These are phyloP conservation scores for Arachis stenosperma DNA, from an alignment of 306 rosid species.

Conservation along the genomic window DNA sequence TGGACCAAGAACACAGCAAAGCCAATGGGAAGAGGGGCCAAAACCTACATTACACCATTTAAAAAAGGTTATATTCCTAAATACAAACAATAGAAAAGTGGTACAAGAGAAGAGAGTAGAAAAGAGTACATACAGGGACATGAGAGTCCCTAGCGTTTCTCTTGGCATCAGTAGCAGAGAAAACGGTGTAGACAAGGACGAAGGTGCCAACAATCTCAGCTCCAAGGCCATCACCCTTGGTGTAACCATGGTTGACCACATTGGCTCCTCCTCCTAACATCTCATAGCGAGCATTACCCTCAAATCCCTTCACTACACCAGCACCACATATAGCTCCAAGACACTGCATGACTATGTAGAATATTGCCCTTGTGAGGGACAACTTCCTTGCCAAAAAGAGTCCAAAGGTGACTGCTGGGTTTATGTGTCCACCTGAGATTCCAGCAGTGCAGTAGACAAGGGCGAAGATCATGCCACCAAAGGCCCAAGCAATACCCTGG, in stretches of 20 bases:
- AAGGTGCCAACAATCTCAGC: conserved; percentile 91
- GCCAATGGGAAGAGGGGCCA: conserved; percentile 95
- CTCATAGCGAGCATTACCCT: conserved; percentile 47
- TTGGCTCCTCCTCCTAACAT: conserved; percentile 73
- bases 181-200: conserved; percentile 88
- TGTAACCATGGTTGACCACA: conserved; percentile 64
- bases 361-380: conserved; percentile 75
- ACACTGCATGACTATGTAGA: conserved; percentile 80
- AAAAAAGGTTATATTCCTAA: neutral
- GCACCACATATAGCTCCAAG: conserved; percentile 93
- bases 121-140: conserved; percentile 66
- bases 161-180: conserved; percentile 96
- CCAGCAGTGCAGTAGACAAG: conserved; percentile 98
- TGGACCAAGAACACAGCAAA: conserved; percentile 95
- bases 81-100: neutral
- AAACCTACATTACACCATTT: conserved; percentile 51
- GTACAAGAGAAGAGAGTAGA: neutral
- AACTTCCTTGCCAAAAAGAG: conserved; percentile 83
- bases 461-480: conserved; percentile 95
- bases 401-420: conserved; percentile 92
- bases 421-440: conserved; percentile 91
- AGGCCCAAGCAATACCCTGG: conserved; percentile 98
- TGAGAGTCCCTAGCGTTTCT: conserved; percentile 90
- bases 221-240: conserved; percentile 89
- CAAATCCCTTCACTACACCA: conserved; percentile 82